Base-by-base conservation (phyloP, 2,329 filamentous ascomycete genomes). In the Alternaria sp. region DNA sequence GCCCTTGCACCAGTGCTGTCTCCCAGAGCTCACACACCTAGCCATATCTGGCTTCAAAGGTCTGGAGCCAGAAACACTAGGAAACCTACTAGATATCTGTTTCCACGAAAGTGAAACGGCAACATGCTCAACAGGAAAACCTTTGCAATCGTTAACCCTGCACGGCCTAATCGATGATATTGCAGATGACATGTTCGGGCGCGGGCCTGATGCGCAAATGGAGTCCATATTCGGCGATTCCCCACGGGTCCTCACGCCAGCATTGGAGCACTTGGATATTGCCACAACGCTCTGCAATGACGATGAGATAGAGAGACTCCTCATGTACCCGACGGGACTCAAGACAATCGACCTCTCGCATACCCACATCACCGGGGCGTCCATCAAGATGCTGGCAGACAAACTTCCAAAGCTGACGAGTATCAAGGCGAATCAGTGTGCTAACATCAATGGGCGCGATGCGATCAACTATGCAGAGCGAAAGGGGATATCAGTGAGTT, bases 331-430 rank as follows among this genome's bases (percentile, higher is more conserved):
- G 1, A 71, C 62, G 40, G 70, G 65, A 0, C 79, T 70, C 17
- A 65, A 40, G 43, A 64, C 54, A 0, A 63, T 84, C 15, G 72
- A 83, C 58, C 45, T 84, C 0, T 78, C 76, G 1, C 65, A 68
- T 1, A 80, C 80, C 1, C 65, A 68, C 6, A 76, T 84, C 40
- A 82, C 80, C 0, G 83, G 83, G 7, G 79, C 79, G 1, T 73
- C 77, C 3, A 75, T 84, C 30, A 81, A 80, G 62, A 75, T 74
- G 61, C 66, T 82, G 15, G 73, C 78, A 0, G 74, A 79, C 26
- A 61, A 57, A 9, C 44, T 77, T 11, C 67, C 67, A 0, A 62
- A 65, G 10, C 62, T 83, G 6, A 69, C 68, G 45, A 64, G 62
- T 11, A 66, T 83, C 17, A 72, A 70, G 3, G 67, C 81, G 17